These are phyloP conservation scores for Coemansia sp. DNA, from an alignment of 192 early-diverging fungal genomes.

Conservation along the genomic window DNA sequence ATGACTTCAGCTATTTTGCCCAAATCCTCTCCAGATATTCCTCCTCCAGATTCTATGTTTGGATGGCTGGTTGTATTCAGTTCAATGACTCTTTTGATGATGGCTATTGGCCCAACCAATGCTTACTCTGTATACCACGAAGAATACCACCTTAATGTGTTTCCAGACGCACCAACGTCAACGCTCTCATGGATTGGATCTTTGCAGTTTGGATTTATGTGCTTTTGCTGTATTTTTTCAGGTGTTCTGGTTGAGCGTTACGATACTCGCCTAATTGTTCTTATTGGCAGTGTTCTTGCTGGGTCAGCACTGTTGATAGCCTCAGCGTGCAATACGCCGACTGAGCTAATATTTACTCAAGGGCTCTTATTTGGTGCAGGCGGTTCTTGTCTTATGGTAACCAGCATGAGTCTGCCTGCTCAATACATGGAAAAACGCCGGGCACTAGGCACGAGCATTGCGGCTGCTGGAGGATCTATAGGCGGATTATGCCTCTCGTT, in stretches of 20 bases:
- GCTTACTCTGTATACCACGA: conserved; percentile 27
- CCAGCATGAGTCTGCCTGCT: conserved; percentile 56
- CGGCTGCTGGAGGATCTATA: conserved; percentile 67
- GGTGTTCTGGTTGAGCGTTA: conserved; percentile 27
- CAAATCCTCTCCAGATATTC: no score
- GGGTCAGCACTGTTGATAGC: conserved; percentile 18
- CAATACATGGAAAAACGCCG: conserved; percentile 69
- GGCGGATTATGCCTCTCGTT: conserved; percentile 66
- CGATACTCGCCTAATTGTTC: conserved; percentile 18
- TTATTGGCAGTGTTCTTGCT: conserved; percentile 15
- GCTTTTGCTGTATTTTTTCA: conserved; percentile 26
- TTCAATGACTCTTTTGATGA: conserved; percentile 23
- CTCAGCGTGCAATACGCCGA: conserved; percentile 43
- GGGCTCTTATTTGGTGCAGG: conserved; percentile 72
- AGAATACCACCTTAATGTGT: conserved; percentile 25
- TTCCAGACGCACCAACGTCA: conserved; percentile 20
- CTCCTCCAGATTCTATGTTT: no score
- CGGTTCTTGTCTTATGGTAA: conserved; percentile 53
- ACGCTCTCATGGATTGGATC: conserved; percentile 35
- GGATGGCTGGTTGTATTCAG: conserved; percentile 34
- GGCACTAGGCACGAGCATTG: conserved; percentile 66
- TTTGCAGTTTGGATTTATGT: conserved; percentile 28
- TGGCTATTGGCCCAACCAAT: conserved; percentile 19
- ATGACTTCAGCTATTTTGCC: no score
- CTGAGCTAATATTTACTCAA: conserved; percentile 69